A percentile compares a stretch with the other conserved stretches of the same genome.
Conservation (phyloP, 1,284 basidiomycete genomes). For the Trichosporon sp. region DNA sequence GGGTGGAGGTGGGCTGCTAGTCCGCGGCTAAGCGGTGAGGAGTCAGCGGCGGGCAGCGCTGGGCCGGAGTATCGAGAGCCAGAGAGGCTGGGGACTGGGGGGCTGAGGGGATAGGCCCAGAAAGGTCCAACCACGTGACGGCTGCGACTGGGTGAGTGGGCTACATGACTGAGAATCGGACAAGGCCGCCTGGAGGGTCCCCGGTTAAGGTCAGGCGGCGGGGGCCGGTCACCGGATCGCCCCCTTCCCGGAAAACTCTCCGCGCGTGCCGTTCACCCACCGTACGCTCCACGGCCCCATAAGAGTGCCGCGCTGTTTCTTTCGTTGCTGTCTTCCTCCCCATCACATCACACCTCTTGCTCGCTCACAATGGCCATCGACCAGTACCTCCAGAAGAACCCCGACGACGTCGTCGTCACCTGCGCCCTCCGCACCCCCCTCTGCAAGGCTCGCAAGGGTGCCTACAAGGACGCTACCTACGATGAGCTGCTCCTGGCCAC, state of each 20-base stretch:
- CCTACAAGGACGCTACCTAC: slow-evolving; percentile 21
- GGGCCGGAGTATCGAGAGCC: background rate
- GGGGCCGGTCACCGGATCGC: background rate
- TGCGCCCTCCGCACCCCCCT: slow-evolving; percentile 26
- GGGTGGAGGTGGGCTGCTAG: background rate
- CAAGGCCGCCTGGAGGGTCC: background rate
- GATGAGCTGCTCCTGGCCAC: slow-evolving; percentile 24
- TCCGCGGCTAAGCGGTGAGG: background rate
- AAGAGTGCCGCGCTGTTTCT: background rate
- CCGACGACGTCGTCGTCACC: slow-evolving; percentile 15
- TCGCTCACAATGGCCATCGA: background rate
- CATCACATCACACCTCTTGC: background rate
- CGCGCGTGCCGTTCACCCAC: no score
- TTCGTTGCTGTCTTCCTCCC: background rate
- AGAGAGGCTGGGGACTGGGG: background rate
- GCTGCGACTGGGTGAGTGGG: background rate
- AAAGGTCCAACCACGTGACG: no score
- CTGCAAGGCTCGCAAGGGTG: slow-evolving; percentile 26
- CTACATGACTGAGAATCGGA: background rate
- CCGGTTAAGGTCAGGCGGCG: background rate
- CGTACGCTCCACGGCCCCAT: background rate
- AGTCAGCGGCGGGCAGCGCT: background rate
- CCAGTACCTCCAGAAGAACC: slow-evolving; percentile 4
- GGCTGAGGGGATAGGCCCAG: background rate
- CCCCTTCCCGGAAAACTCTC: background rate